These are phyloP conservation scores for Rhodamnia rubescens DNA, from an alignment of 345 rosid species.

Conservation along the genomic window DNA sequence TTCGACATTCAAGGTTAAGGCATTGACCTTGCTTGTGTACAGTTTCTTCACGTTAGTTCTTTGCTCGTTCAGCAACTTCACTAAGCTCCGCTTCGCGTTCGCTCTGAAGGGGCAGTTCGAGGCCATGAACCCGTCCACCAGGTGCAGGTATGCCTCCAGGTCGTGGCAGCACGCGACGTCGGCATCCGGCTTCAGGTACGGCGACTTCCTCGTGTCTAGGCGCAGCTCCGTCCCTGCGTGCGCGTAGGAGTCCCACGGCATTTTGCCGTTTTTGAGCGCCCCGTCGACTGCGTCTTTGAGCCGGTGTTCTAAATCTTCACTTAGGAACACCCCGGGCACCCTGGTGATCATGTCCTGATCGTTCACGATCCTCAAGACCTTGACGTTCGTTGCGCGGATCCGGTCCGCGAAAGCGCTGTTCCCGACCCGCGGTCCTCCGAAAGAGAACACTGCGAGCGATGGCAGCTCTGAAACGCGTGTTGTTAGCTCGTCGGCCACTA, in stretches of 20 bases:
- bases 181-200: conserved; percentile 44
- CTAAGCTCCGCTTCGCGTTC: conserved; percentile 84
- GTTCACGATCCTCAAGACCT: conserved; percentile 70
- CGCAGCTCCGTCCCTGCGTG: conserved; percentile 58
- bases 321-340: conserved; percentile 55
- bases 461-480: conserved; percentile 27
- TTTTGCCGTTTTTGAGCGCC: not conserved
- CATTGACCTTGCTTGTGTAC: conserved; percentile 60
- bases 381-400: conserved; percentile 31
- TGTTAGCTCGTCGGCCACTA: conserved; percentile 62
- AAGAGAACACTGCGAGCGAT: conserved; percentile 62
- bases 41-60: conserved; percentile 64
- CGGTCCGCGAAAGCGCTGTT: conserved; percentile 42
- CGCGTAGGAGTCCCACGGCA: conserved; percentile 28
- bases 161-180: conserved; percentile 87
- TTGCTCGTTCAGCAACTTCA: conserved; percentile 64
- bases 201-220: conserved; percentile 62
- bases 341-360: conserved; percentile 71
- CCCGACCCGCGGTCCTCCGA: conserved; percentile 90
- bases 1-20: conserved; percentile 37
- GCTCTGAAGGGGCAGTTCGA: conserved; percentile 76
- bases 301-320: conserved; percentile 15
- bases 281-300: conserved; percentile 10
- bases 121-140: conserved; percentile 76
- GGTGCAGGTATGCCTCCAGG: conserved; percentile 62